phyloP scores from a whole-genome alignment of 257 asterid species.

The Solanum pimpinellifolium region DNA sequence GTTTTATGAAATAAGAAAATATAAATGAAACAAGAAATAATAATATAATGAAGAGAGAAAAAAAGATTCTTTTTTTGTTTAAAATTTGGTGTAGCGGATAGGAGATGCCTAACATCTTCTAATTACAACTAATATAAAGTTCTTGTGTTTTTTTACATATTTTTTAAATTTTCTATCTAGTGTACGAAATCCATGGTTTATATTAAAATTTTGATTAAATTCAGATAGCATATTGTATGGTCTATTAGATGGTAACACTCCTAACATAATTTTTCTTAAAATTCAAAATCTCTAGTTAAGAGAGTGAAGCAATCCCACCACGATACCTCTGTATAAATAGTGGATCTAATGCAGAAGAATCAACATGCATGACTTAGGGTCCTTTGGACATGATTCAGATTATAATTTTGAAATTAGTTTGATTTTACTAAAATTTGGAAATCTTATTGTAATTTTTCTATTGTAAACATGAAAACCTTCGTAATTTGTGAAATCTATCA shows the following conservation, averaged over 20 bases:
- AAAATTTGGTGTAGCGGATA: too few species aligned
- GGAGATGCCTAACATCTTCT: too few species aligned
- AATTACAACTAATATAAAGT: neutral
- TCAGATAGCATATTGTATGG: neutral
- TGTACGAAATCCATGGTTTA: neutral
- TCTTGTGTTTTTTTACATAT: neutral
- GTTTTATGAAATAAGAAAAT: too few species aligned
- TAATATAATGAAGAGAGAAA: too few species aligned
- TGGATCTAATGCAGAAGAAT: neutral
- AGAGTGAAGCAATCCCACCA: neutral
- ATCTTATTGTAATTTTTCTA: too few species aligned
- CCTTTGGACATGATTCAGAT: neutral
- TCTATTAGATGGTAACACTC: neutral
- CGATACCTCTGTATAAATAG: neutral
- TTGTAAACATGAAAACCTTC: too few species aligned
- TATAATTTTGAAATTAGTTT: neutral
- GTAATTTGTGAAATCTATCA: neutral
- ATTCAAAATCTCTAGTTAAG: neutral
- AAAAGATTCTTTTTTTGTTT: too few species aligned
- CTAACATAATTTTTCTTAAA: too few species aligned
- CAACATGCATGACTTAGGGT: neutral
- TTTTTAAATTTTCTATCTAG: neutral
- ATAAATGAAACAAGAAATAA: too few species aligned
- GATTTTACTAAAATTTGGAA: neutral
- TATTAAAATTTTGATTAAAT: neutral